A percentile compares a stretch with the other conserved stretches of the same genome.
Evolutionary conservation across 2,329 filamentous ascomycete genomes (phyloP).

Genomic region (Corniculantispora saksenae): DNA sequence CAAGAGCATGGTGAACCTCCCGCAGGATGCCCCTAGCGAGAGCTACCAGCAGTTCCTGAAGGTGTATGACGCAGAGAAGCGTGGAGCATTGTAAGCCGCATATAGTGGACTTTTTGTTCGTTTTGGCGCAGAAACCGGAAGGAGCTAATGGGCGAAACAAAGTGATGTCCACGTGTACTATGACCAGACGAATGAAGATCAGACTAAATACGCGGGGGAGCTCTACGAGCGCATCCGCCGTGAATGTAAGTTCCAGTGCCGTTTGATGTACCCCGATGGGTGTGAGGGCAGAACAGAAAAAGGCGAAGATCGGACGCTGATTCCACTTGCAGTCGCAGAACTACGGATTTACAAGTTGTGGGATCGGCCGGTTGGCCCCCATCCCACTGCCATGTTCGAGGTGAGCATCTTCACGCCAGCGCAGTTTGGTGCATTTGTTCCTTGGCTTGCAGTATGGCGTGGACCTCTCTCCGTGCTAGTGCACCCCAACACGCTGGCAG

Average conservation of each 20-base stretch:
- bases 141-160: not conserved
- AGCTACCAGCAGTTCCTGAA: constrained; percentile 70
- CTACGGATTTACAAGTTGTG: constrained; percentile 78
- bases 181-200: constrained; percentile 61
- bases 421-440: constrained; percentile 86
- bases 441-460: constrained; percentile 81
- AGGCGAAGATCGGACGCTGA: not conserved
- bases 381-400: constrained; percentile 87
- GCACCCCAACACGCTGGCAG: constrained; percentile 75
- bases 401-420: constrained; percentile 83
- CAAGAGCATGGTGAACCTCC: constrained; percentile 73
- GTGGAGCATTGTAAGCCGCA: constrained; percentile 68
- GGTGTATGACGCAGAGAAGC: constrained; percentile 64
- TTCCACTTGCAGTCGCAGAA: constrained; percentile 66
- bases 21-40: constrained; percentile 59
- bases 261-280: not conserved
- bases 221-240: constrained; percentile 77
- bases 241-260: constrained; percentile 61
- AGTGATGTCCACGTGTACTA: constrained; percentile 87
- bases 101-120: too few relatives aligned
- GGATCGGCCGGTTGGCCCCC: constrained; percentile 77
- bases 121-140: not conserved
- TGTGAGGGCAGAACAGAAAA: not conserved
- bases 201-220: constrained; percentile 67
- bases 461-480: constrained; percentile 77